Percentiles rank a stretch among this genome's conserved stretches.
These are phyloP conservation scores for Udeniomyces megalosporus DNA, from an alignment of 768 basidiomycete species.

Conservation along the genomic window DNA sequence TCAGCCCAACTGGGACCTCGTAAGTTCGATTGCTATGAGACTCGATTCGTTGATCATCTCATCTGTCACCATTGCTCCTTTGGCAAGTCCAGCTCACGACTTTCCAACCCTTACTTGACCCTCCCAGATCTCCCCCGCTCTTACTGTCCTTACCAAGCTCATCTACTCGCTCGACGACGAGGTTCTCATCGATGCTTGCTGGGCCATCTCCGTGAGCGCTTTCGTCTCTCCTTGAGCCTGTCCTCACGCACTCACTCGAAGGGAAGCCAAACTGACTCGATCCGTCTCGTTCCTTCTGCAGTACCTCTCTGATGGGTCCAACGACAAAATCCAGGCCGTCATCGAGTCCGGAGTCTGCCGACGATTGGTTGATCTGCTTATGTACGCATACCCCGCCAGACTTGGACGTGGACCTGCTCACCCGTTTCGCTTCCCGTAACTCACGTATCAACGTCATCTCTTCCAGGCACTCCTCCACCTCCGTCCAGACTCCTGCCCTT, in stretches of 20 bases:
- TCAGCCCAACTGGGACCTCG: slow-evolving; percentile 94
- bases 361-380: slow-evolving; percentile 88
- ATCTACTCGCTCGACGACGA: slow-evolving; percentile 99
- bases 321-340: slow-evolving; percentile 99
- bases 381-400: no score
- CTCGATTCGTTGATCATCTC: slow-evolving; percentile 10
- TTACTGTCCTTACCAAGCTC: slow-evolving; percentile 90
- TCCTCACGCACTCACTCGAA: no score
- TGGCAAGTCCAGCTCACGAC: no score
- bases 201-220: slow-evolving; percentile 66
- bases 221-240: background rate
- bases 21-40: no score
- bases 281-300: background rate
- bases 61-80: background rate
- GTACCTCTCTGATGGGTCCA: slow-evolving; percentile 94
- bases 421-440: background rate
- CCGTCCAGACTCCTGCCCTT: slow-evolving; percentile 94
- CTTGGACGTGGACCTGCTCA: slow-evolving; percentile 18
- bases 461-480: slow-evolving; percentile 40
- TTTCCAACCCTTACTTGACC: background rate
- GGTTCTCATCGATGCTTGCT: slow-evolving; percentile 97
- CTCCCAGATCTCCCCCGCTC: slow-evolving; percentile 77
- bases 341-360: slow-evolving; percentile 97
- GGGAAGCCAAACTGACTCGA: no score
- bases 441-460: background rate